These are phyloP conservation scores for Aspergillaceae sp. DNA, from an alignment of 2,329 filamentous ascomycete genomes.

Conservation along the genomic window DNA sequence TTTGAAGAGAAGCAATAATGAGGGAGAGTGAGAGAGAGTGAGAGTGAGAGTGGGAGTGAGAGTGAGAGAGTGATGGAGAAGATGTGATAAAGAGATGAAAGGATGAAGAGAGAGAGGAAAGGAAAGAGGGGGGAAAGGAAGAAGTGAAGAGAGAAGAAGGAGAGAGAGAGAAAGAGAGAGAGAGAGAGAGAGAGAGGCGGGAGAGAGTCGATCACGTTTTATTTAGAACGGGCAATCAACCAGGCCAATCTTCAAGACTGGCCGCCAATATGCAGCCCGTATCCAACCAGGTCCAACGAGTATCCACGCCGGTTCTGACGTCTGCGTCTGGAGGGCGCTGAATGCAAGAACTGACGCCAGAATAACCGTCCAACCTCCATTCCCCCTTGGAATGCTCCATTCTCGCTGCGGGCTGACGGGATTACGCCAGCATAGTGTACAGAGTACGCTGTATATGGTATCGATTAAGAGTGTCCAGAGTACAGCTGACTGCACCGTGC, in stretches of 20 bases:
- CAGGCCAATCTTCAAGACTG: background rate
- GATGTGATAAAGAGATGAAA: background rate
- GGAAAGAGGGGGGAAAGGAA: slow-evolving; percentile 3
- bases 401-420: too few relatives aligned
- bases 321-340: too few relatives aligned
- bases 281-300: too few relatives aligned
- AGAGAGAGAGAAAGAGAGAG: slow-evolving; percentile 4
- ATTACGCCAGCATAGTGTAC: too few relatives aligned
- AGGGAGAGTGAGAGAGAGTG: background rate
- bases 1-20: slow-evolving; percentile 2
- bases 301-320: too few relatives aligned
- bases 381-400: too few relatives aligned
- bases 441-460: too few relatives aligned
- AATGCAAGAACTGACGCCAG: too few relatives aligned
- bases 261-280: too few relatives aligned
- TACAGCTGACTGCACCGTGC: too few relatives aligned
- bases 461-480: too few relatives aligned
- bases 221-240: background rate
- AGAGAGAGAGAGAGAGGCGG: slow-evolving; percentile 1
- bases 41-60: background rate
- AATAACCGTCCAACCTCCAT: too few relatives aligned
- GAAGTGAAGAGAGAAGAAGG: slow-evolving; percentile 10
- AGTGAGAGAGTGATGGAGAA: slow-evolving; percentile 2
- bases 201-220: background rate
- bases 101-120: background rate